A percentile compares a stretch with the other conserved stretches of the same genome.
These are phyloP conservation scores for Bromus sterilis DNA, from an alignment of 176 grass and related monocot genomes.

Conservation along the genomic window DNA sequence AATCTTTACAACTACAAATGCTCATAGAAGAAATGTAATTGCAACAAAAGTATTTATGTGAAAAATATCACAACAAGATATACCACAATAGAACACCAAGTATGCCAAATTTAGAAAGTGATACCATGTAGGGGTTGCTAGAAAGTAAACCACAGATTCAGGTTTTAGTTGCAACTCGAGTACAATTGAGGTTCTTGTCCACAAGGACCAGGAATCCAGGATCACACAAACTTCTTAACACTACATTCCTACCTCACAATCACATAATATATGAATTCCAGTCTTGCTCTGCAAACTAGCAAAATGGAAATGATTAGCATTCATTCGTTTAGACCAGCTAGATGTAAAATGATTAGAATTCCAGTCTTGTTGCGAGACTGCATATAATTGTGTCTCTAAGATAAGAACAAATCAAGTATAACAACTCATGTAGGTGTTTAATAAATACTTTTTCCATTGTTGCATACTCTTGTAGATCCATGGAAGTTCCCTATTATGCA, in stretches of 20 bases:
- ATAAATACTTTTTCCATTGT: background rate
- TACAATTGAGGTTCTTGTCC: background rate
- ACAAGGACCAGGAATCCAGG: too few relatives aligned
- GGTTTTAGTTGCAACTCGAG: background rate
- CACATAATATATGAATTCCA: too few relatives aligned
- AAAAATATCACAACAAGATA: too few relatives aligned
- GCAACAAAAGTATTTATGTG: too few relatives aligned
- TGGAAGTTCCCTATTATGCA: background rate
- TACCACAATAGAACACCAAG: background rate
- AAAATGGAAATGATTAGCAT: too few relatives aligned
- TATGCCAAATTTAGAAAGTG: background rate
- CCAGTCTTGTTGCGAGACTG: background rate
- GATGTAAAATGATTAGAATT: too few relatives aligned
- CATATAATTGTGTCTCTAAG: background rate
- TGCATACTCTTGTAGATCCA: background rate
- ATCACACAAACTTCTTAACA: too few relatives aligned
- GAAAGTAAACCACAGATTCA: background rate
- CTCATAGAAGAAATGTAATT: too few relatives aligned
- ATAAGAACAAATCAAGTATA: slow-evolving; percentile 1
- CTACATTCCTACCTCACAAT: too few relatives aligned
- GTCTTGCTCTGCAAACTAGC: too few relatives aligned
- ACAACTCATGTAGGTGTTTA: background rate
- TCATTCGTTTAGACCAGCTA: too few relatives aligned
- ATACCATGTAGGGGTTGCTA: background rate
- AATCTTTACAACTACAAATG: too few relatives aligned